These are phyloP conservation scores for Neopestalotiopsis clavispora DNA, from an alignment of 2,329 filamentous ascomycete genomes.

Conservation along the genomic window DNA sequence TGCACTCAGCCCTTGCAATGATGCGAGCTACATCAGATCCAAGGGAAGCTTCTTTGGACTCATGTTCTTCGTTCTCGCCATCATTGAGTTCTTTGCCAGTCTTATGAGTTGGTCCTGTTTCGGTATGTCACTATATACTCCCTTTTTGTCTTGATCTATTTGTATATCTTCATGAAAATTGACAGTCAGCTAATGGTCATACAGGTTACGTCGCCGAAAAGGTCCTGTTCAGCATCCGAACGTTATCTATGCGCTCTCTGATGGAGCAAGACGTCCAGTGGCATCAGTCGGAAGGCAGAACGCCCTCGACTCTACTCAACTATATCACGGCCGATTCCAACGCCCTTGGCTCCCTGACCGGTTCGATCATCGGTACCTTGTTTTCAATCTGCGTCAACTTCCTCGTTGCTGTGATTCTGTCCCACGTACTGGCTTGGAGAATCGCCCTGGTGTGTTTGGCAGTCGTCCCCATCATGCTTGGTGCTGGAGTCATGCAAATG, in stretches of 20 bases:
- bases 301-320: constrained; percentile 65
- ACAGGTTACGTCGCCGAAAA: constrained; percentile 62
- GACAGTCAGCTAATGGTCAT: neutral
- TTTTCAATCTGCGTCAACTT: constrained; percentile 73
- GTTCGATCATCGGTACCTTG: constrained; percentile 72
- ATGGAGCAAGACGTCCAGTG: constrained; percentile 71
- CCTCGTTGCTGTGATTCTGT: constrained; percentile 68
- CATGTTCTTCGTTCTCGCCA: constrained; percentile 54
- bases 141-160: neutral
- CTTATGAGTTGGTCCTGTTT: constrained; percentile 58
- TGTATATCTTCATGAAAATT: too few species aligned
- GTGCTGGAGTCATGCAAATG: constrained; percentile 72
- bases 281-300: constrained; percentile 70
- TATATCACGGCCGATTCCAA: constrained; percentile 74
- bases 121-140: constrained; percentile 29
- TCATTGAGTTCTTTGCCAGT: constrained; percentile 66
- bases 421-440: constrained; percentile 76
- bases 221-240: constrained; percentile 65
- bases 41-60: constrained; percentile 43
- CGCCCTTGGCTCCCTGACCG: constrained; percentile 70
- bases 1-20: constrained; percentile 54
- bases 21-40: constrained; percentile 39
- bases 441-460: constrained; percentile 76
- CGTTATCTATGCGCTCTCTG: constrained; percentile 67
- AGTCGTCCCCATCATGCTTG: constrained; percentile 70